A percentile compares a stretch with the other conserved stretches of the same genome.
Conservation (phyloP, 768 basidiomycete genomes). For the Phylloporus scabripes region DNA sequence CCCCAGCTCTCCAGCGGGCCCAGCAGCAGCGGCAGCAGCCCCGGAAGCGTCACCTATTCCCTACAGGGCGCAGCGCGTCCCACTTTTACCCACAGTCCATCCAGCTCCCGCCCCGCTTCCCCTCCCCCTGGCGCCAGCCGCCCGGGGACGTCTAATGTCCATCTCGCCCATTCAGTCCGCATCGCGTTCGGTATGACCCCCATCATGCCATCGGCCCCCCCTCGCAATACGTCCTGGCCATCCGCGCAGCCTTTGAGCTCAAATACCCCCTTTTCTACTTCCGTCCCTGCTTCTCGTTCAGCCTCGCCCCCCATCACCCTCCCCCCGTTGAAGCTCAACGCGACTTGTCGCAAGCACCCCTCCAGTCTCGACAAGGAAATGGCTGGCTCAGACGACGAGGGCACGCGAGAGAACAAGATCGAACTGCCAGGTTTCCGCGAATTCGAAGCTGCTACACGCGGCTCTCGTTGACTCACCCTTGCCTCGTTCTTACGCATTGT, state of each 20-base stretch:
- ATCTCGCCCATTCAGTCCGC: conserved; percentile 79
- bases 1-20: conserved; percentile 62
- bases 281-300: conserved; percentile 55
- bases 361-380: conserved; percentile 16
- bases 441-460: conserved; percentile 49
- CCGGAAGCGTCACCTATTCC: conserved; percentile 45
- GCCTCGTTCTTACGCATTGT: no score
- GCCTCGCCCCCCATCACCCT: conserved; percentile 66
- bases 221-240: conserved; percentile 38
- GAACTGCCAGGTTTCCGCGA: conserved; percentile 60
- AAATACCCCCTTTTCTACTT: conserved; percentile 16
- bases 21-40: conserved; percentile 52
- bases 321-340: conserved; percentile 55
- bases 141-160: conserved; percentile 35
- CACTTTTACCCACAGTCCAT: conserved; percentile 36
- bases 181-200: conserved; percentile 92
- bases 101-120: conserved; percentile 57
- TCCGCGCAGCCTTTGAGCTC: conserved; percentile 15
- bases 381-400: conserved; percentile 19
- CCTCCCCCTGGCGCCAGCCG: conserved; percentile 39
- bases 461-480: conserved; percentile 18
- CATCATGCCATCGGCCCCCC: conserved; percentile 40
- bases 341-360: conserved; percentile 15
- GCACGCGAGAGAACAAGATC: conserved; percentile 30
- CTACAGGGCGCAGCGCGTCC: conserved; percentile 26